A percentile compares a stretch with the other conserved stretches of the same genome.
Conservation (phyloP, 371 early-diverging fungal genomes). For the Dinochytrium kinnereticum region DNA sequence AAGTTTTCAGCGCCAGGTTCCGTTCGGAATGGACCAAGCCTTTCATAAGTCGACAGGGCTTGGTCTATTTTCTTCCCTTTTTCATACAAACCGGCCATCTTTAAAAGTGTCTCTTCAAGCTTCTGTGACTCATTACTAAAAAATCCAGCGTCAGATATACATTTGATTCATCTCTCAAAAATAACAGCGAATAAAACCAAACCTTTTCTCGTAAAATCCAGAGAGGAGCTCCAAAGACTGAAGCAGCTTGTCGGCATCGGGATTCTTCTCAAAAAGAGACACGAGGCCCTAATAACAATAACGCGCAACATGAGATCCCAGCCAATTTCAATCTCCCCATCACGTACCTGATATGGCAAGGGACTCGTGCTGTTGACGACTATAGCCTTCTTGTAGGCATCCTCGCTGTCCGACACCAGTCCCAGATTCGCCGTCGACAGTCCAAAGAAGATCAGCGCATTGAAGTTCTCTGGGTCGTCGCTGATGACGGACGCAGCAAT, state of each 20-base stretch:
- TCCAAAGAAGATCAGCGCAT: slow-evolving; percentile 82
- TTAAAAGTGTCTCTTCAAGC: background rate
- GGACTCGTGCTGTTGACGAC: slow-evolving; percentile 60
- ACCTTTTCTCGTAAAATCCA: slow-evolving; percentile 32
- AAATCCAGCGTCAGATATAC: no score
- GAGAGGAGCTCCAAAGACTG: slow-evolving; percentile 51
- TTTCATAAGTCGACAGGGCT: background rate
- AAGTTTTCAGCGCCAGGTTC: background rate
- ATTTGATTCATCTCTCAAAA: no score
- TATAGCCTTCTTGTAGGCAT: slow-evolving; percentile 73
- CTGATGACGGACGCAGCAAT: slow-evolving; percentile 73
- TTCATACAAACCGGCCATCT: background rate
- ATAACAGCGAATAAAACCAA: slow-evolving; percentile 9
- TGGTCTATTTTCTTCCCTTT: background rate
- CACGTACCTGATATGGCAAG: slow-evolving; percentile 79
- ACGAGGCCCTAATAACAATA: slow-evolving; percentile 49
- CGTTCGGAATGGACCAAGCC: background rate
- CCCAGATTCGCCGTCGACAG: slow-evolving; percentile 74
- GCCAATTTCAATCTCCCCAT: background rate
- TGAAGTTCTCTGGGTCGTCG: slow-evolving; percentile 77
- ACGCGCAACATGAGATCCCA: slow-evolving; percentile 4
- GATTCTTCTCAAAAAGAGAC: slow-evolving; percentile 66
- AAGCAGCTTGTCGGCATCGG: slow-evolving; percentile 51
- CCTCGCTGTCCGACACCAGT: slow-evolving; percentile 67
- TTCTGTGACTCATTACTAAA: background rate